Evolutionary conservation across 2,329 filamentous ascomycete species (phyloP), one percentile per base, ranked within the genome.

Genomic region (Ascosphaera aggregata): DNA sequence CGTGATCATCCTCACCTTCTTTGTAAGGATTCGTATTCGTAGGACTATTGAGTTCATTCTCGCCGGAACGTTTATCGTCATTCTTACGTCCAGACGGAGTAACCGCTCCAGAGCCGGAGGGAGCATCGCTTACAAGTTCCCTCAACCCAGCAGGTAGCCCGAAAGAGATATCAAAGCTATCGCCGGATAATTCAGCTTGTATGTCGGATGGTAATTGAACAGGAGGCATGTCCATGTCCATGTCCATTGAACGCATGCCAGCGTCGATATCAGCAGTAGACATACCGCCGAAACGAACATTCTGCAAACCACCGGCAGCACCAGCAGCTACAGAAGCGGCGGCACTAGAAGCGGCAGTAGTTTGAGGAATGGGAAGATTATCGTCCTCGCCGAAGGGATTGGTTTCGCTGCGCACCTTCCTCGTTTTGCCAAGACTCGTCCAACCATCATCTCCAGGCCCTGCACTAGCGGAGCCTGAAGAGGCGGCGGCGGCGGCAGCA

Each of bases 11-110:
- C 9, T 31, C 27, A 15, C 27, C 27, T 15, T 31, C 27, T 9
- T 85, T 80, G 53, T 89, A 98, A 1, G 89, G 89, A 52, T 98
- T 98, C 2, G 89, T 95, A 50, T 92, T 81, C 0, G 85, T 89
- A 9, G 89, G 89, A 53, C 86, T 95, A 51, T 81, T 71, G 0
- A 80, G 77, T 42, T 82, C 80, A 15, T 9, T 15, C 27, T 9
- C 27, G 9, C 9, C 27, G 15, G 9, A 9, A 9, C 15, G 27
- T 15, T 15, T 15, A 15, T 31, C 27, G 9, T 31, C 15, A 31
- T 9, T 65, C 37, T 73, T 64, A 38, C 66, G 66, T 44, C 66
- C 61, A 49, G 69, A 61, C 45, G 69, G 55, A 45, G 73, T 67
- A 35, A 67, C 65, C 45, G 72, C 55, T 53, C 72, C 51, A 63